Percentiles rank a stretch among this genome's conserved stretches.
These are phyloP conservation scores for Sporothrix curviconia DNA, from an alignment of 2,329 filamentous ascomycete species.

Conservation along the genomic window DNA sequence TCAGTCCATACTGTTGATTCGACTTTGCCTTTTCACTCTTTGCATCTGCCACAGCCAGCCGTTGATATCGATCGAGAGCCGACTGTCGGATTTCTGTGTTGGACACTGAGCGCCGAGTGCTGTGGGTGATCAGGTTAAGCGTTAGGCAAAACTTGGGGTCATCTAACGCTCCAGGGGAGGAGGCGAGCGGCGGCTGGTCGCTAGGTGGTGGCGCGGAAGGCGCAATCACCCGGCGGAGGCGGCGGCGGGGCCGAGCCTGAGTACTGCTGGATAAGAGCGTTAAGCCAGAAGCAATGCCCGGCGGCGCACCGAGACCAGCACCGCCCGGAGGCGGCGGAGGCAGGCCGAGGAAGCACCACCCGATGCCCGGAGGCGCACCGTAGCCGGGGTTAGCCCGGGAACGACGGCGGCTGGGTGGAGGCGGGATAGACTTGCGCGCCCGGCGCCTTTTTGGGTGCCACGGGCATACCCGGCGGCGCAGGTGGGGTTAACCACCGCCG, in stretches of 20 bases:
- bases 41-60: no score
- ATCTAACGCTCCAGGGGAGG: conserved; percentile 20
- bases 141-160: no score
- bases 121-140: not conserved
- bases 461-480: conserved; percentile 53
- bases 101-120: no score
- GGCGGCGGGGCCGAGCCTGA: conserved; percentile 23
- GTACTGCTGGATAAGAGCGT: conserved; percentile 60
- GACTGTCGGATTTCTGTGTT: not conserved
- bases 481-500: conserved; percentile 17
- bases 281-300: conserved; percentile 51
- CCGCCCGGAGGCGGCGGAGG: conserved; percentile 15
- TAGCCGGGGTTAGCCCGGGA: conserved; percentile 33
- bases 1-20: not conserved
- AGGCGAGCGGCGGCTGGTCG: conserved; percentile 31
- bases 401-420: conserved; percentile 26
- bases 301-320: conserved; percentile 34
- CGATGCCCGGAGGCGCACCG: conserved; percentile 47
- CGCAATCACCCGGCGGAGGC: conserved; percentile 24
- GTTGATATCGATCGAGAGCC: no score
- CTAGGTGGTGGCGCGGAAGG: conserved; percentile 31
- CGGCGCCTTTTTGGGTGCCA: conserved; percentile 31
- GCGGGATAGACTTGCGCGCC: conserved; percentile 33
- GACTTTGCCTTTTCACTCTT: not conserved
- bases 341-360: conserved; percentile 17